Percentiles rank a stretch among this genome's conserved stretches.
Evolutionary conservation across 2,329 filamentous ascomycete genomes (phyloP).

Genomic region (Aspergillus brasiliensis): DNA sequence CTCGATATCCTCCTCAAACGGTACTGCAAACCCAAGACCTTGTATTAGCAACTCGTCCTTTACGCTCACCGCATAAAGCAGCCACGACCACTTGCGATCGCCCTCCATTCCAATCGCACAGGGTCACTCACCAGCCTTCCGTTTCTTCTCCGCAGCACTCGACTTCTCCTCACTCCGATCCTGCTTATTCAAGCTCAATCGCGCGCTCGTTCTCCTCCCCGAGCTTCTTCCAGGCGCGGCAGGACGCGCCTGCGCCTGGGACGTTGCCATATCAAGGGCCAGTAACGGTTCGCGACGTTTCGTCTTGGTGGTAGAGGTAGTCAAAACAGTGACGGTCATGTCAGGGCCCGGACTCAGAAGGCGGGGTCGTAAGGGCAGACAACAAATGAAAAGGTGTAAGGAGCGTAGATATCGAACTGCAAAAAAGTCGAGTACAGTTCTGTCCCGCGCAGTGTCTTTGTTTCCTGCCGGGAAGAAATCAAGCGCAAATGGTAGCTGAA

Average conservation of each 20-base stretch:
- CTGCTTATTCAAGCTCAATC: constrained; percentile 41
- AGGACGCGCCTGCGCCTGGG: constrained; percentile 41
- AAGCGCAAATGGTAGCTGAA: background rate
- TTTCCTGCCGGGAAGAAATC: background rate
- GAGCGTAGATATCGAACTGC: background rate
- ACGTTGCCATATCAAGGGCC: constrained; percentile 41
- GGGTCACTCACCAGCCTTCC: constrained; percentile 47
- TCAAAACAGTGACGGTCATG: constrained; percentile 44
- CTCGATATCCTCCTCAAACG: constrained; percentile 73
- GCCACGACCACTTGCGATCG: background rate
- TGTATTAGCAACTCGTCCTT: constrained; percentile 10
- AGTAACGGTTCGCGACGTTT: constrained; percentile 42
- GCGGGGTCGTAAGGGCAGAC: background rate
- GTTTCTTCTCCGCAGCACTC: constrained; percentile 38
- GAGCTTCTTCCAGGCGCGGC: constrained; percentile 28
- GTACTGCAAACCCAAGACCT: constrained; percentile 32
- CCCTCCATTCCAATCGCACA: background rate
- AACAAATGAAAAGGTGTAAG: background rate
- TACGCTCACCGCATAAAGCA: background rate
- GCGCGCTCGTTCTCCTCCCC: constrained; percentile 33
- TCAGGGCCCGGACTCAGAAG: constrained; percentile 23
- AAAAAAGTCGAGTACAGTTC: background rate
- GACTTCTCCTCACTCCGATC: constrained; percentile 27
- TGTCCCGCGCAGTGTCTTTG: background rate
- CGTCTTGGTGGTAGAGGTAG: constrained; percentile 36